phyloP scores from a whole-genome alignment of 805 yeast genomes.

The Candida chauliodis region DNA sequence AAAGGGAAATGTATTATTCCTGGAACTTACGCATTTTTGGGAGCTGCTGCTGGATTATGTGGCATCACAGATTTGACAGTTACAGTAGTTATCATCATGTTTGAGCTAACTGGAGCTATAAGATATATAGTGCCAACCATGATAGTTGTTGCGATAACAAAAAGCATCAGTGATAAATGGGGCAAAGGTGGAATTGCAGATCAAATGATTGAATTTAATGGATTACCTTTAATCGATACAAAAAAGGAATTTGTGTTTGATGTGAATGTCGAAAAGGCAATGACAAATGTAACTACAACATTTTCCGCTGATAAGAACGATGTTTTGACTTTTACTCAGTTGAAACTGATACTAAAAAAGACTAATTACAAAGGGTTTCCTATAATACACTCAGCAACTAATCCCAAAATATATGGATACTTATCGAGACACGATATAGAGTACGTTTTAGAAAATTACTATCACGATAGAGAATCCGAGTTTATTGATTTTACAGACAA shows the following conservation, averaged over 20 bases:
- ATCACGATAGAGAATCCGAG: constrained; percentile 7
- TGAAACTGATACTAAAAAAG: constrained; percentile 30
- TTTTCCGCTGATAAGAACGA: constrained; percentile 33
- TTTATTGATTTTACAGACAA: constrained; percentile 11
- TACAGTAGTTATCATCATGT: constrained; percentile 92
- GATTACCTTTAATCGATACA: constrained; percentile 74
- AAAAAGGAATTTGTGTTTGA: constrained; percentile 62
- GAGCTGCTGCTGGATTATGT: constrained; percentile 92
- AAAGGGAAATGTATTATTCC: constrained; percentile 66
- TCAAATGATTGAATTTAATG: constrained; percentile 86
- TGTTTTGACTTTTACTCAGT: constrained; percentile 25
- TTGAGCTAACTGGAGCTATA: constrained; percentile 93
- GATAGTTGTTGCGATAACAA: constrained; percentile 91
- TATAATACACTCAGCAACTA: constrained; percentile 37
- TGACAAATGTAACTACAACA: constrained; percentile 45
- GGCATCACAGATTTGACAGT: constrained; percentile 93
- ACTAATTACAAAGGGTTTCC: constrained; percentile 51
- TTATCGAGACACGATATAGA: constrained; percentile 42
- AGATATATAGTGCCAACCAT: constrained; percentile 90
- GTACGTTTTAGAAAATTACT: constrained; percentile 20
- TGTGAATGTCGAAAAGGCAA: constrained; percentile 46
- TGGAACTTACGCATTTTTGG: constrained; percentile 92
- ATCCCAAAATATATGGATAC: constrained; percentile 44
- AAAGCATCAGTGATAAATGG: constrained; percentile 69
- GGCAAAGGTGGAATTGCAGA: constrained; percentile 92